Percentiles rank a stretch among this genome's conserved stretches.
These are phyloP conservation scores for Ceratobasidium sp. DNA, from an alignment of 1,284 basidiomycete genomes.

Conservation along the genomic window DNA sequence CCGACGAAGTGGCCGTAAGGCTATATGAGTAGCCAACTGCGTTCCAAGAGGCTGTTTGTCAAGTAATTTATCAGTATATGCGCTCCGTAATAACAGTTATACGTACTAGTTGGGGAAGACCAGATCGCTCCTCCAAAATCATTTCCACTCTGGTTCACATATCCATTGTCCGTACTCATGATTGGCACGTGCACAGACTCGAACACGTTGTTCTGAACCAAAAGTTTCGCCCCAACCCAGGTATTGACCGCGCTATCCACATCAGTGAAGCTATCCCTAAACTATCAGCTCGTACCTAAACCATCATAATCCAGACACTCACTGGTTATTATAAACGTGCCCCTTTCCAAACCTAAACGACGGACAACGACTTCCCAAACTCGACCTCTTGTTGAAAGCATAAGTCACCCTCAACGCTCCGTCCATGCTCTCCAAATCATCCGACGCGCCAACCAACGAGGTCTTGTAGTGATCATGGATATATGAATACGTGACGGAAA, in stretches of 20 bases:
- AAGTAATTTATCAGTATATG: background rate
- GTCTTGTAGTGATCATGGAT: constrained; percentile 49
- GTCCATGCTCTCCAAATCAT: constrained; percentile 38
- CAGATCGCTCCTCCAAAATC: constrained; percentile 26
- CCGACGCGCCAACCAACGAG: constrained; percentile 39
- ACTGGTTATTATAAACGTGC: constrained; percentile 36
- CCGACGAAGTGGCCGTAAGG: constrained; percentile 9
- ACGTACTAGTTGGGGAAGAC: background rate
- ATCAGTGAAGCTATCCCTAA: constrained; percentile 58
- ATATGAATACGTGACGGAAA: constrained; percentile 38
- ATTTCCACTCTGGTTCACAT: constrained; percentile 36
- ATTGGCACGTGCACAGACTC: constrained; percentile 14
- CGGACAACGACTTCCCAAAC: constrained; percentile 53
- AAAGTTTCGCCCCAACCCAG: constrained; percentile 34
- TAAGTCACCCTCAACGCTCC: constrained; percentile 43
- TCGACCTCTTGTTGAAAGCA: constrained; percentile 47
- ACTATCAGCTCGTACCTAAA: background rate
- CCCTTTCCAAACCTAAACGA: constrained; percentile 57
- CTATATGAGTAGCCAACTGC: constrained; percentile 32
- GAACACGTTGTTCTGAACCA: constrained; percentile 65
- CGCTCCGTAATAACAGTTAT: background rate
- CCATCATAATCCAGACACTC: background rate
- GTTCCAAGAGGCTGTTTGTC: constrained; percentile 14
- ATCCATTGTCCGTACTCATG: constrained; percentile 37
- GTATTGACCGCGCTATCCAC: constrained; percentile 61